Conservation (phyloP, 768 basidiomycete genomes). For the Boletus sp. region DNA sequence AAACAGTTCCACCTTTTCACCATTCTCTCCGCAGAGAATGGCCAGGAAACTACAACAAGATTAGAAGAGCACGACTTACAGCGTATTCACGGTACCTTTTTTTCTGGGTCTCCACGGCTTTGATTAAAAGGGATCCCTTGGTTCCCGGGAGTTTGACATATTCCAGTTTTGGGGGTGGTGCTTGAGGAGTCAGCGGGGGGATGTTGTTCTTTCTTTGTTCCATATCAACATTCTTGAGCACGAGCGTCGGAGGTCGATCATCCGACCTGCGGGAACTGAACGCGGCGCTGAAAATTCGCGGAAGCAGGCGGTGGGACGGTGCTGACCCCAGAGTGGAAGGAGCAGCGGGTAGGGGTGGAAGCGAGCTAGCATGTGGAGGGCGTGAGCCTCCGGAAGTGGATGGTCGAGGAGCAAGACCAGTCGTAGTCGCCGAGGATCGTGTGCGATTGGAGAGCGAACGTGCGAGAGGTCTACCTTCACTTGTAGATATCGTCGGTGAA, state of each 20-base stretch:
- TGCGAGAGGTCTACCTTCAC: conserved; percentile 17
- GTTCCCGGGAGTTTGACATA: conserved; percentile 93
- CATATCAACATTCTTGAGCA: conserved; percentile 38
- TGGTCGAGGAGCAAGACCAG: conserved; percentile 26
- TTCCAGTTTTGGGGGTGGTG: conserved; percentile 81
- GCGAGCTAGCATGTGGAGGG: conserved; percentile 20
- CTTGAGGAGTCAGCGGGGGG: conserved; percentile 42
- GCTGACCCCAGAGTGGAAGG: conserved; percentile 32
- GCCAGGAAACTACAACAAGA: conserved; percentile 69
- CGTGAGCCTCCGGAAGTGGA: conserved; percentile 35
- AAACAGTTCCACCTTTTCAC: conserved; percentile 91
- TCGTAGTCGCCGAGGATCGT: conserved; percentile 12
- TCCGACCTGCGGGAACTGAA: conserved; percentile 60
- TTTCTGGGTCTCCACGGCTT: conserved; percentile 85
- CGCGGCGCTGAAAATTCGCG: conserved; percentile 67
- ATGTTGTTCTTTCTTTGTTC: conserved; percentile 39
- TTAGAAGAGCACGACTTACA: background rate
- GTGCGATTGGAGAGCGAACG: conserved; percentile 29
- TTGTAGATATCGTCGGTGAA: conserved; percentile 21
- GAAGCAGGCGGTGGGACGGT: conserved; percentile 63
- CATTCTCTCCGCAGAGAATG: conserved; percentile 88
- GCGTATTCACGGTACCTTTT: conserved; percentile 59
- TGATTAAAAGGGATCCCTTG: conserved; percentile 78
- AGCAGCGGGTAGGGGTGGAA: conserved; percentile 25
- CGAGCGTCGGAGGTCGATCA: conserved; percentile 42